A percentile compares a stretch with the other conserved stretches of the same genome.
phyloP scores from a whole-genome alignment of 2,329 filamentous ascomycete genomes.

The Diplocarpon mali region DNA sequence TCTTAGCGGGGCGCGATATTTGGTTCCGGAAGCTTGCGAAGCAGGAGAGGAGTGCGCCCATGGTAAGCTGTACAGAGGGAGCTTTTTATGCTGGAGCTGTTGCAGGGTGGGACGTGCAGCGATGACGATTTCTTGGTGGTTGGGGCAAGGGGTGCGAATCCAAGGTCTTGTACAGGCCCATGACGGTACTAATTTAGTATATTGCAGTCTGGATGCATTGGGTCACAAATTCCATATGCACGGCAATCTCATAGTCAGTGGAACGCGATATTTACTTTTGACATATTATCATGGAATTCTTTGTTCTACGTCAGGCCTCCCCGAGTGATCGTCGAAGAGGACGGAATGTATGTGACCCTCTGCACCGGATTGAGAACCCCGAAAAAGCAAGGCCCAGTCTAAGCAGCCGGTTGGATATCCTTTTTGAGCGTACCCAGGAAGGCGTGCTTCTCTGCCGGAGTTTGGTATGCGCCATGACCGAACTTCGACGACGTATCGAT shows the following conservation, averaged over 20 bases:
- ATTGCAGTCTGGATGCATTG: neutral
- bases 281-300: slow-evolving; percentile 23
- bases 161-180: neutral
- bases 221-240: neutral
- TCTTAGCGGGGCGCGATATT: neutral
- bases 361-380: slow-evolving; percentile 23
- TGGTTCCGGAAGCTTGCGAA: neutral
- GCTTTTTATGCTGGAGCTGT: neutral
- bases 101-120: slow-evolving; percentile 4
- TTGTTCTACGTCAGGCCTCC: slow-evolving; percentile 19
- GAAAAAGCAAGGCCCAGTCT: slow-evolving; percentile 30
- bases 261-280: slow-evolving; percentile 9
- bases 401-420: slow-evolving; percentile 56
- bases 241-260: neutral
- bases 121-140: neutral
- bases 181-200: too few relatives aligned
- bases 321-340: slow-evolving; percentile 19
- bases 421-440: slow-evolving; percentile 99
- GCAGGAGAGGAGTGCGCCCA: slow-evolving; percentile 3
- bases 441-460: slow-evolving; percentile 91
- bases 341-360: slow-evolving; percentile 21
- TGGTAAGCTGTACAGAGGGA: neutral
- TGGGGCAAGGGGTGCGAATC: neutral
- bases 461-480: slow-evolving; percentile 99
- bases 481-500: slow-evolving; percentile 99